Evolutionary conservation across 192 early-diverging fungal species (phyloP), one percentile per base, ranked within the genome.

Genomic region (Mortierella claussenii): DNA sequence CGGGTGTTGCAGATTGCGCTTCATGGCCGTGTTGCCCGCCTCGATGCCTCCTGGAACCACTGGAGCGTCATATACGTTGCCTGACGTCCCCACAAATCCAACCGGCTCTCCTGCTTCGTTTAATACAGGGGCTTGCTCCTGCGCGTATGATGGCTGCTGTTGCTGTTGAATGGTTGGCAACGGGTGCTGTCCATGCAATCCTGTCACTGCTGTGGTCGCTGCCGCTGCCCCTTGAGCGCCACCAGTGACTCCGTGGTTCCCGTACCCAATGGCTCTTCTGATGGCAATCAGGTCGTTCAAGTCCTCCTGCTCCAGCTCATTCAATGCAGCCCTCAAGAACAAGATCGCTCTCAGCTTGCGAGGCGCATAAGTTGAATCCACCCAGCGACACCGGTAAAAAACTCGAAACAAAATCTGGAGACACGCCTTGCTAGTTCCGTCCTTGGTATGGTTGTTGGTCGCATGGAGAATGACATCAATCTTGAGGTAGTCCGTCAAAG

Each of bases 391-490:
- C 1, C 57, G 55, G 49, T 75, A 63, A 47, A 60, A 60, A 17
- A 55, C 62, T 0, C 71, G 49, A 23, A 60, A 75, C 24, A 65
- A 26, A 23, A 66, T 23, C 51, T 75, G 71, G n/a, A 75, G 71
- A 55, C 71, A 75, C 12, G 71, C 71, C 36, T 60, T 65, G 23
- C 53, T 42, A 7, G 51, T 75, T 4, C 69, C 69, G 32, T 73
- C 69, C n/a, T 73, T 73, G 34, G 56, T 66, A 30, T 66, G 71
- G 27, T 54, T 75, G 30, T 75, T 75, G 24, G 71, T 60, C 18
- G 71, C 50, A 21, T 66, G 65, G 17, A 75, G 51, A 27, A 75
- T 60, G 7, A 75, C 63, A 10, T 75, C 71, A 28, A 75, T 75
- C 34, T 75, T 75, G 11, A 37, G 33, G n/a, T 43, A 75, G 17